phyloP scores from a whole-genome alignment of 768 basidiomycete species.

The Termitomyces sp. region DNA sequence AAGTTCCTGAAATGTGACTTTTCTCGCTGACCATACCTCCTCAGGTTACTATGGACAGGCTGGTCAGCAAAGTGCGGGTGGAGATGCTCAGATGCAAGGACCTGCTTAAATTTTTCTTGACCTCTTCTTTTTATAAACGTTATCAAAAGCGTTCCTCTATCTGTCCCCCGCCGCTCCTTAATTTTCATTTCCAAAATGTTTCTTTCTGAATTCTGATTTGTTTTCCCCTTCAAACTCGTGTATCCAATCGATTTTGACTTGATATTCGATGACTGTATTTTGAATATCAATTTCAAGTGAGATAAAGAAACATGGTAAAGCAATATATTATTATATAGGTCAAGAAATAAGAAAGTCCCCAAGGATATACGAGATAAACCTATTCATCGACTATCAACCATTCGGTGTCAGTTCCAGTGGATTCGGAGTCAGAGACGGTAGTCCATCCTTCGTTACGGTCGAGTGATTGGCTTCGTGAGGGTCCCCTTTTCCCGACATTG shows the following conservation, averaged over 20 bases:
- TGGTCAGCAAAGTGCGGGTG: slow-evolving; percentile 52
- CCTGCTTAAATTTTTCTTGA: slow-evolving; percentile 34
- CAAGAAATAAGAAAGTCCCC: slow-evolving; percentile 25
- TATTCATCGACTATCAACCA: slow-evolving; percentile 71
- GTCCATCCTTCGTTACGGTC: slow-evolving; percentile 68
- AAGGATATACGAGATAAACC: slow-evolving; percentile 29
- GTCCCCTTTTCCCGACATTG: slow-evolving; percentile 71
- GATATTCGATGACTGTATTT: neutral
- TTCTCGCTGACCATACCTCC: slow-evolving; percentile 4
- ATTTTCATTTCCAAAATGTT: slow-evolving; percentile 16
- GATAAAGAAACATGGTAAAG: neutral
- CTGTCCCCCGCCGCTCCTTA: slow-evolving; percentile 19
- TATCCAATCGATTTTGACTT: slow-evolving; percentile 16
- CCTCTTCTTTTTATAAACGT: slow-evolving; percentile 28
- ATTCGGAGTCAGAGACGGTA: slow-evolving; percentile 65
- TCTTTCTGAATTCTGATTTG: slow-evolving; percentile 13
- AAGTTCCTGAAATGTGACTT: neutral
- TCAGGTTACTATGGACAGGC: slow-evolving; percentile 80
- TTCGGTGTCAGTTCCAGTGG: slow-evolving; percentile 85
- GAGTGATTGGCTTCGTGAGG: slow-evolving; percentile 43
- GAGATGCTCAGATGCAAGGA: slow-evolving; percentile 54
- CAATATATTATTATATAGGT: slow-evolving; percentile 13
- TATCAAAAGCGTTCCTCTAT: slow-evolving; percentile 9
- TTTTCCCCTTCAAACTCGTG: slow-evolving; percentile 15
- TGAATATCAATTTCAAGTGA: neutral